A percentile compares a stretch with the other conserved stretches of the same genome.
Conservation (phyloP, 2,329 filamentous ascomycete species). For the Orbilia quercus region DNA sequence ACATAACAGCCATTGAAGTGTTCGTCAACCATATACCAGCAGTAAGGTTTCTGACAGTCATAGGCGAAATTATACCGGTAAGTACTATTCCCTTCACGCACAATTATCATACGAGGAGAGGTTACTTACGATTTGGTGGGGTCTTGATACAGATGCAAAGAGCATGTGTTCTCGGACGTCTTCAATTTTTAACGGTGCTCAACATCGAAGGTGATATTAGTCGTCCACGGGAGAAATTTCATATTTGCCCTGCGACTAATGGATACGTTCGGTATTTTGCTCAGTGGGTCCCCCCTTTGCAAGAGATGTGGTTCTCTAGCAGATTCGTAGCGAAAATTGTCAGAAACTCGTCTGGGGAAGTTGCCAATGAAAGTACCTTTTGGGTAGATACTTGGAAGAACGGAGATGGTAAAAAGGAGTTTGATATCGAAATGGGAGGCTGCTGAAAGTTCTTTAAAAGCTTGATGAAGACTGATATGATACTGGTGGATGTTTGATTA, state of each 20-base stretch:
- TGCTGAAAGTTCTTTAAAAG: background rate
- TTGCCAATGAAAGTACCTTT: background rate
- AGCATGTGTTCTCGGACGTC: conserved; percentile 13
- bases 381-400: conserved; percentile 37
- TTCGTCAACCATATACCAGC: conserved; percentile 35
- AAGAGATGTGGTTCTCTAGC: conserved; percentile 34
- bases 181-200: conserved; percentile 16
- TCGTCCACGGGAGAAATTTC: background rate
- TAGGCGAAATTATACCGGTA: conserved; percentile 31
- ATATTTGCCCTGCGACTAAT: conserved; percentile 10
- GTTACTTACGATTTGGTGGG: conserved; percentile 10
- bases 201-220: conserved; percentile 22
- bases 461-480: background rate
- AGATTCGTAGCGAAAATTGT: conserved; percentile 37
- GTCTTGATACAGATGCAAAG: conserved; percentile 12
- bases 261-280: conserved; percentile 33
- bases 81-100: background rate
- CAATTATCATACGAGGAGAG: background rate
- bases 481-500: too few relatives aligned
- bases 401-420: background rate
- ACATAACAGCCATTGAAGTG: conserved; percentile 1
- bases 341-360: conserved; percentile 15
- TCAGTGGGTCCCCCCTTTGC: conserved; percentile 3
- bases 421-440: conserved; percentile 29
- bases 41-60: conserved; percentile 33